A percentile compares a stretch with the other conserved stretches of the same genome.
Conservation (phyloP, 2,329 filamentous ascomycete genomes). For the Ustilaginoidea virens region DNA sequence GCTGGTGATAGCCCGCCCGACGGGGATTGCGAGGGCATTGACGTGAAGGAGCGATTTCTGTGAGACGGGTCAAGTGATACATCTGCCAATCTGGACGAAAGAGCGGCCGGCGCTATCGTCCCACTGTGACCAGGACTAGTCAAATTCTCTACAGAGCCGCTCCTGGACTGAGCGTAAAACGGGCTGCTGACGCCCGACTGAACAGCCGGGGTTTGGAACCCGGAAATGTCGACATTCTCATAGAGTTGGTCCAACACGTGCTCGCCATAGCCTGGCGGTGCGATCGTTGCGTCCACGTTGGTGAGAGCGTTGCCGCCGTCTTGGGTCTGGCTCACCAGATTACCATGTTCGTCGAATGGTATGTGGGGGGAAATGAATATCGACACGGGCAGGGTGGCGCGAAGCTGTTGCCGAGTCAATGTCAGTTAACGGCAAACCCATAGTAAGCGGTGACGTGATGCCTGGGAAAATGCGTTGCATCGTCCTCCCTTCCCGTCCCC, state of each 20-base stretch:
- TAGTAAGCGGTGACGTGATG: no score
- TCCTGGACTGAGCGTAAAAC: slow-evolving; percentile 53
- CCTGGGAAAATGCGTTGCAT: no score
- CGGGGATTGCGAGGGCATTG: slow-evolving; percentile 23
- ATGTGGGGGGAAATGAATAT: slow-evolving; percentile 94
- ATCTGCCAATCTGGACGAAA: slow-evolving; percentile 54
- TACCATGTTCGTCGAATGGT: slow-evolving; percentile 74
- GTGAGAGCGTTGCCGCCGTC: slow-evolving; percentile 29
- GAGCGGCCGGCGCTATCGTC: slow-evolving; percentile 30
- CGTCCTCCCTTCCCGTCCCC: no score
- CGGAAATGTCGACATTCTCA: slow-evolving; percentile 66
- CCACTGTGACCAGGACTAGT: slow-evolving; percentile 25
- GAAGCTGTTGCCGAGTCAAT: slow-evolving; percentile 35
- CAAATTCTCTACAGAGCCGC: slow-evolving; percentile 71
- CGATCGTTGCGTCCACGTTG: slow-evolving; percentile 45
- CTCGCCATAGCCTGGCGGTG: slow-evolving; percentile 84
- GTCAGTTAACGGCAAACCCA: no score
- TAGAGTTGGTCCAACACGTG: slow-evolving; percentile 85
- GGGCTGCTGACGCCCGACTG: slow-evolving; percentile 70
- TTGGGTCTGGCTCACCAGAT: slow-evolving; percentile 50
- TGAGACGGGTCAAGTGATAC: slow-evolving; percentile 38
- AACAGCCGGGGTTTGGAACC: slow-evolving; percentile 63
- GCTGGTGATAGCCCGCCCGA: slow-evolving; percentile 29
- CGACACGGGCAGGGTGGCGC: slow-evolving; percentile 78
- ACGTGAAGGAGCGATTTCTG: slow-evolving; percentile 30